Conservation (phyloP, 495 filamentous ascomycete genomes). For the Xylaria curta region DNA sequence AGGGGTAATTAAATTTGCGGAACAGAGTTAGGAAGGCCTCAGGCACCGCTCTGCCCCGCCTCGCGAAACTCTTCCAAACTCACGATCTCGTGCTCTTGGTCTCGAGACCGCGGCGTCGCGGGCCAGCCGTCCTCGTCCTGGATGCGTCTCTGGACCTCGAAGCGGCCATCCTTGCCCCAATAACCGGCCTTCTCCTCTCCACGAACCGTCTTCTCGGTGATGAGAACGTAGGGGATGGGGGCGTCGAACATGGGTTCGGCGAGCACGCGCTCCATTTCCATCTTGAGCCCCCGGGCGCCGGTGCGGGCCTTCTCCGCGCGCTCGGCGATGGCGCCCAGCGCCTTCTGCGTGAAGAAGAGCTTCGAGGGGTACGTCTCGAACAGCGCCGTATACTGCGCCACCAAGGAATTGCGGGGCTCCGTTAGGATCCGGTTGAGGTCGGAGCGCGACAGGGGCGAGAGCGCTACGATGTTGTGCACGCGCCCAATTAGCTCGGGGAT, state of each 20-base stretch:
- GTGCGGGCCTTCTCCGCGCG: conserved; percentile 78
- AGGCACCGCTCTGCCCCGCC: conserved; percentile 54
- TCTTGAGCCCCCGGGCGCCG: conserved; percentile 84
- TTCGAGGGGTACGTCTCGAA: conserved; percentile 85
- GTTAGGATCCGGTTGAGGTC: conserved; percentile 87
- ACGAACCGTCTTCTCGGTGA: conserved; percentile 75
- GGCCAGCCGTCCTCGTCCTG: conserved; percentile 56
- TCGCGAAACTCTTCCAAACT: conserved; percentile 48
- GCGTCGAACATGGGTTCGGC: conserved; percentile 91
- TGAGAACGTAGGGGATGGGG: conserved; percentile 69
- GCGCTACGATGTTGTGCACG: conserved; percentile 83
- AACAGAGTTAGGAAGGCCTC: conserved; percentile 14
- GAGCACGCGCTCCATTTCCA: conserved; percentile 86
- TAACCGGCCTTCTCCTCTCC: conserved; percentile 62
- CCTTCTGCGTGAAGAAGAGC: conserved; percentile 80
- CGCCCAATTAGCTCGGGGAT: conserved; percentile 94
- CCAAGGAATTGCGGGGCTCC: conserved; percentile 85
- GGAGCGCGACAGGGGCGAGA: conserved; percentile 78
- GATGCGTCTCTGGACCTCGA: conserved; percentile 61
- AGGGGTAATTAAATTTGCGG: not conserved
- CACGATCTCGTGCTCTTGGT: conserved; percentile 28
- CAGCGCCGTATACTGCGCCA: conserved; percentile 83
- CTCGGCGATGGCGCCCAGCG: conserved; percentile 79
- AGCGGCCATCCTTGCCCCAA: conserved; percentile 56
- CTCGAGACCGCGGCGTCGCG: conserved; percentile 34